These are phyloP conservation scores for Penicillium digitatum DNA, from an alignment of 2,329 filamentous ascomycete species.

Conservation along the genomic window DNA sequence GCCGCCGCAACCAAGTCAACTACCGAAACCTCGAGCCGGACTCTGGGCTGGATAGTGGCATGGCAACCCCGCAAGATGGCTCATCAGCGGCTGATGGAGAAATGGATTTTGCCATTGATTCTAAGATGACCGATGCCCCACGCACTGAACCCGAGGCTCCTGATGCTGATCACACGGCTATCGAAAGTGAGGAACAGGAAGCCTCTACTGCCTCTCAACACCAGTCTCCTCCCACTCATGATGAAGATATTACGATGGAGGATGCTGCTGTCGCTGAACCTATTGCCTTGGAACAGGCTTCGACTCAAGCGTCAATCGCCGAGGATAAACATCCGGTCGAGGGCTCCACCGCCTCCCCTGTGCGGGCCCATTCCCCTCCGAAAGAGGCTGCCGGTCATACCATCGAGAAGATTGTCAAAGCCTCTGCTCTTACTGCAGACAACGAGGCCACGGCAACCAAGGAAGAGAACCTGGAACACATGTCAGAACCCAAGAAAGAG, in stretches of 20 bases:
- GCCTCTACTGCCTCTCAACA: constrained; percentile 31
- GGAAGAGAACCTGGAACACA: constrained; percentile 7
- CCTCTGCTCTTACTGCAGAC: constrained; percentile 10
- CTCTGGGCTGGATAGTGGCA: constrained; percentile 52
- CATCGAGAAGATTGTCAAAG: constrained; percentile 6
- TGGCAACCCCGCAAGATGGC: constrained; percentile 44
- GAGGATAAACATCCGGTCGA: constrained; percentile 19
- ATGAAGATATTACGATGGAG: constrained; percentile 41
- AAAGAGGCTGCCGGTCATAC: constrained; percentile 20
- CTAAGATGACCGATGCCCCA: constrained; percentile 41
- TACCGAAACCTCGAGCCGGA: constrained; percentile 56
- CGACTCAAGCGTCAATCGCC: constrained; percentile 14
- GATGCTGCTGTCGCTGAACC: constrained; percentile 27
- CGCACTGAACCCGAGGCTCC: constrained; percentile 32
- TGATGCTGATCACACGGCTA: constrained; percentile 31
- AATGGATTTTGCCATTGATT: constrained; percentile 35
- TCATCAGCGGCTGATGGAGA: constrained; percentile 46
- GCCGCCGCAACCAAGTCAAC: constrained; percentile 59
- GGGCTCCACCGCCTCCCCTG: constrained; percentile 17
- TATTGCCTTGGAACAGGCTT: constrained; percentile 16
- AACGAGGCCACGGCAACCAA: constrained; percentile 16
- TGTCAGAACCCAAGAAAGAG: constrained; percentile 33
- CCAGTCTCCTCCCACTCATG: constrained; percentile 29
- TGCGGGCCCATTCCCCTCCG: constrained; percentile 18
- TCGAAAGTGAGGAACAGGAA: constrained; percentile 31